Conservation (phyloP, 2,329 filamentous ascomycete genomes). For the Pezicula rhizophila region DNA sequence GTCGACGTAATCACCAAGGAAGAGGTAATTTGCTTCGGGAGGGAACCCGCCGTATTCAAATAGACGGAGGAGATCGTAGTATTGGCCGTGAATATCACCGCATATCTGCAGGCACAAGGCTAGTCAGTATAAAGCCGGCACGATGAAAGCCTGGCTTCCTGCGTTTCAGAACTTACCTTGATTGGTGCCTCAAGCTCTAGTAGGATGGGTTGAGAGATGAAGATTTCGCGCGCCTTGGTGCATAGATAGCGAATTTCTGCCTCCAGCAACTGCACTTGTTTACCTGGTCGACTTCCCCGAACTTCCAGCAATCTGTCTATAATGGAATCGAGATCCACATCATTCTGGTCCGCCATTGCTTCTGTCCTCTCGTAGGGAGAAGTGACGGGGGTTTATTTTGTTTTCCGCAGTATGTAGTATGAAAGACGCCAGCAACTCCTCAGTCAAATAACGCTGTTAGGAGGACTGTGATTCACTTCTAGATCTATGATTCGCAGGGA, state of each 20-base stretch:
- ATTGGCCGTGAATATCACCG: constrained; percentile 98
- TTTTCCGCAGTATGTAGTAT: constrained; percentile 20
- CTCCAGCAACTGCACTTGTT: constrained; percentile 96
- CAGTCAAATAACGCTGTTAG: constrained; percentile 19
- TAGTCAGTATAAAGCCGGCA: constrained; percentile 6
- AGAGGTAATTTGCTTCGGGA: constrained; percentile 97
- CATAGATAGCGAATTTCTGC: constrained; percentile 95
- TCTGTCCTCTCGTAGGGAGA: constrained; percentile 26
- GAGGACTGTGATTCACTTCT: constrained; percentile 29
- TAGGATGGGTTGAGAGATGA: constrained; percentile 97
- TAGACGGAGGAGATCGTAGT: constrained; percentile 93
- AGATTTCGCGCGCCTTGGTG: constrained; percentile 98
- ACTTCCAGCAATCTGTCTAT: constrained; percentile 98
- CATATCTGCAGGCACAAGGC: constrained; percentile 64
- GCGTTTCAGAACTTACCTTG: constrained; percentile 61
- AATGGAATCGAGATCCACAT: constrained; percentile 98
- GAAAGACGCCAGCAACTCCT: constrained; percentile 7
- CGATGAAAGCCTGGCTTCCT: neutral
- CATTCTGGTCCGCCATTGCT: constrained; percentile 69
- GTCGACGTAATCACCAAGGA: constrained; percentile 98
- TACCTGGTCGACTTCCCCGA: constrained; percentile 92
- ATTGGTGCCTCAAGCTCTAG: constrained; percentile 97
- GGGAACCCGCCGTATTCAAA: constrained; percentile 99
- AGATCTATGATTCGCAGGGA: constrained; percentile 15
- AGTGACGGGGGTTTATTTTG: constrained; percentile 22